phyloP scores from a whole-genome alignment of 2,329 filamentous ascomycete species.

The Aspergillus japonicus region DNA sequence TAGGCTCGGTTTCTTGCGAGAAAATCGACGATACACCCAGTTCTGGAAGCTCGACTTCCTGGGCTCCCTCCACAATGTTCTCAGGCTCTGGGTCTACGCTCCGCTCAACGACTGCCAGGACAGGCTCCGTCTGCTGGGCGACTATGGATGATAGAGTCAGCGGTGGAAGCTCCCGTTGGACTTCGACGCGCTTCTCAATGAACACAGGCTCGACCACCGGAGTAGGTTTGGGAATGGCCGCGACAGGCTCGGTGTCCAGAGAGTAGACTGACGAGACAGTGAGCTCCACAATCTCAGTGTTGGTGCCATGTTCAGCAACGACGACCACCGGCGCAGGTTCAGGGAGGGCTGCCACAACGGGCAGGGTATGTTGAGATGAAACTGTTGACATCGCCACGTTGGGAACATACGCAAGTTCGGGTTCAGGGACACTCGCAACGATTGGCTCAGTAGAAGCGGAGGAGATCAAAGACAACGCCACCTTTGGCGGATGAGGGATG shows the following conservation, averaged over 20 bases:
- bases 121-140: constrained; percentile 33
- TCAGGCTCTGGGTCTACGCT: background rate
- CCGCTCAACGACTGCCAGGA: background rate
- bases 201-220: background rate
- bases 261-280: constrained; percentile 36
- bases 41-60: constrained; percentile 5
- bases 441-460: constrained; percentile 28
- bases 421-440: constrained; percentile 21
- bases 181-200: background rate
- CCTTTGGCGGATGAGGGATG: constrained; percentile 20
- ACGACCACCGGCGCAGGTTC: constrained; percentile 19
- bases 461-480: constrained; percentile 36
- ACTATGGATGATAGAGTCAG: constrained; percentile 31
- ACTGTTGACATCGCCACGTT: constrained; percentile 23
- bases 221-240: constrained; percentile 19
- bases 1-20: constrained; percentile 30
- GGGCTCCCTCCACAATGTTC: too few species aligned
- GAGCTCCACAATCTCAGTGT: constrained; percentile 15
- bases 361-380: constrained; percentile 20
- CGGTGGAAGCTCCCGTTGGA: constrained; percentile 13
- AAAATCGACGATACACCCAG: constrained; percentile 35
- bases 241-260: constrained; percentile 28
- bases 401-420: constrained; percentile 21
- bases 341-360: constrained; percentile 22
- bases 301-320: constrained; percentile 19